Conservation (phyloP, 257 asterid genomes). For the Primulina eburnea region DNA sequence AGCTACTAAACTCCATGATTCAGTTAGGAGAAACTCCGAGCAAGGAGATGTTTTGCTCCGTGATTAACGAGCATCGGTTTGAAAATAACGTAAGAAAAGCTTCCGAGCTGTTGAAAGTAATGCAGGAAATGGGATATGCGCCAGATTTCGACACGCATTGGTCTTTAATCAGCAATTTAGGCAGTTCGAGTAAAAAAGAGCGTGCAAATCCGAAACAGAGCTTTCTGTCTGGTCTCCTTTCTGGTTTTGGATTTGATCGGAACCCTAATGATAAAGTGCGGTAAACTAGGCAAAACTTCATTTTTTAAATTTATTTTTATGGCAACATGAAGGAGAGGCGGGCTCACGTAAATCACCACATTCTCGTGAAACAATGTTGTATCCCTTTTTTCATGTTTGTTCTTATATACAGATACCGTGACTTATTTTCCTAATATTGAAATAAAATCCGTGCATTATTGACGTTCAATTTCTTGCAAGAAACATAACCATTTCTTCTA, state of each 20-base stretch:
- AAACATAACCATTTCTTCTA: neutral
- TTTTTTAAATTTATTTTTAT: too few relatives aligned
- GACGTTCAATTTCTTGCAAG: neutral
- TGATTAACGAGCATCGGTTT: constrained; percentile 47
- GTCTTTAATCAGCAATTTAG: constrained; percentile 68
- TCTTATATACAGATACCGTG: neutral
- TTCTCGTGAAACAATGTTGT: too few relatives aligned
- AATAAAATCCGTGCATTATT: neutral
- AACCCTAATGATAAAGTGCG: constrained; percentile 17
- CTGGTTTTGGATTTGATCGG: constrained; percentile 53
- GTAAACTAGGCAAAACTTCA: neutral
- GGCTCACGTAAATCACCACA: neutral
- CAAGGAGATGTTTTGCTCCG: constrained; percentile 45
- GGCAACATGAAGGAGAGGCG: neutral
- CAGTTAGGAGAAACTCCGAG: constrained; percentile 61
- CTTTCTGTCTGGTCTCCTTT: constrained; percentile 67
- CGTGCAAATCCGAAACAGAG: constrained; percentile 26
- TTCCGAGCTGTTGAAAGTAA: constrained; percentile 46
- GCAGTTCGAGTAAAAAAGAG: constrained; percentile 37
- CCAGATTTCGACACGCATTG: constrained; percentile 90
- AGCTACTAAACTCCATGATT: constrained; percentile 50
- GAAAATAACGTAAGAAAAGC: constrained; percentile 48
- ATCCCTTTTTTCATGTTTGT: neutral
- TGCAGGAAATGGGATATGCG: constrained; percentile 71
- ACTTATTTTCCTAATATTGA: neutral